A percentile compares a stretch with the other conserved stretches of the same genome.
phyloP scores from a whole-genome alignment of 495 filamentous ascomycete species.

The Xanthoparmelia taractica region DNA sequence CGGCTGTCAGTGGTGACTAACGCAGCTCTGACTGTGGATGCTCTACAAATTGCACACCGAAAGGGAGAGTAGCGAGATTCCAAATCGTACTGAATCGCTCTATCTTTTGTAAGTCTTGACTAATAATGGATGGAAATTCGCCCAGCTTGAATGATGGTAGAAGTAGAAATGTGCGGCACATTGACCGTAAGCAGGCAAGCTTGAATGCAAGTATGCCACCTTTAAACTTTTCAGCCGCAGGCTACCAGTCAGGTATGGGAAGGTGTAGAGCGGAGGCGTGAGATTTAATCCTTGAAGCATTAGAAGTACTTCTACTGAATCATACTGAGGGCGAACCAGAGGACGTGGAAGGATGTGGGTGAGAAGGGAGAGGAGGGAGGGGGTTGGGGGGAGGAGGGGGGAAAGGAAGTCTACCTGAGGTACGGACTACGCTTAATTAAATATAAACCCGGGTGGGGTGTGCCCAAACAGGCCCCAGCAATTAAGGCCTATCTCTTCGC shows the following conservation, averaged over 20 bases:
- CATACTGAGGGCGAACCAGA: not conserved
- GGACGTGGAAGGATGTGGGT: too few relatives aligned
- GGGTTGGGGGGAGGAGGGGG: not conserved
- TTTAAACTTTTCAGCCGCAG: constrained; percentile 4
- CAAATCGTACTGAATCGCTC: not conserved
- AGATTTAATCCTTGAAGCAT: too few relatives aligned
- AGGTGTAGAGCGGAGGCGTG: not conserved
- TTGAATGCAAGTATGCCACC: constrained; percentile 1
- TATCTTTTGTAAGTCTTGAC: not conserved
- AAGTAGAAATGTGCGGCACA: not conserved
- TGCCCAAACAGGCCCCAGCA: not conserved
- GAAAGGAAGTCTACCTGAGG: not conserved
- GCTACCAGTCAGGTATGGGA: constrained; percentile 4
- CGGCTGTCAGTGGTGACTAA: not conserved
- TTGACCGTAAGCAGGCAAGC: not conserved
- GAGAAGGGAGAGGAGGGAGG: not conserved
- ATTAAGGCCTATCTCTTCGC: not conserved
- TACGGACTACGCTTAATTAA: not conserved
- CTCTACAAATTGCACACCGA: not conserved
- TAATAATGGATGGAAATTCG: not conserved
- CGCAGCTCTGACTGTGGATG: not conserved
- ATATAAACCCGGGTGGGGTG: not conserved
- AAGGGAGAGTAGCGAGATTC: not conserved
- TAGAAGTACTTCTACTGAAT: not conserved
- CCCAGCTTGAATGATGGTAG: not conserved